Base-by-base conservation (phyloP, 306 rosid species). In the Fagus sylvatica region DNA sequence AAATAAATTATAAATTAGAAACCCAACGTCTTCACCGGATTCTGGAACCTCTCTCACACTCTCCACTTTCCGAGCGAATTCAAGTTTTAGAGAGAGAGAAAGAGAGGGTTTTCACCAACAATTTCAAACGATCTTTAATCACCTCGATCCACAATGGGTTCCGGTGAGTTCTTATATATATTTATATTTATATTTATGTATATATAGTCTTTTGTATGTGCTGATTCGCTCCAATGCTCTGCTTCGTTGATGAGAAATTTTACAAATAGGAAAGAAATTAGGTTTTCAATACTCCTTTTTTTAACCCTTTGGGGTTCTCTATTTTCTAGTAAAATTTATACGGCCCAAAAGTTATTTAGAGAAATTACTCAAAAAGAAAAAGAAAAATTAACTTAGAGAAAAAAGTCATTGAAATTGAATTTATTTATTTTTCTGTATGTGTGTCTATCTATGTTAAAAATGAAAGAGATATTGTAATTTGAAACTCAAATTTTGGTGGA, bases 141-240 rank as follows among this genome's bases (percentile, higher is more conserved):
- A 65, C 33, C 40, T 36, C 42, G n/a, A n/a, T 37, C 71, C 32
- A 43, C 71, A 66, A 66, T 66, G 71, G 71, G 49, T 66, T 66
- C 71, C 48, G 71, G 71, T 66, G 46, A 66, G 33, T 40, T 66
- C 46, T 34, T n/a, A n/a, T n/a, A 39, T 61, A 11, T 2, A 28
- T 60, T 19, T 10, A 2, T 19, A 2, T 12, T 19, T 22, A 22
- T 22, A 22, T 22, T 22, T 22, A 22, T 22, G 28, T 61, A 13
- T 15, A 4, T 61, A 4, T 16, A 33, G 6, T 65, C 46, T 65
- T 65, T 33, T 61, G 48, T 5, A 9, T 11, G 13, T 6, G n/a
- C 36, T 16, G 2, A 65, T 37, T 37, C 70, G 13, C 48, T 65
- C 30, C 30, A 37, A 65, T 37, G 13, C 4, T 36, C 70, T 39